Evolutionary conservation across 805 yeast species (phyloP).

Genomic region (Metschnikowia santaceciliae): DNA sequence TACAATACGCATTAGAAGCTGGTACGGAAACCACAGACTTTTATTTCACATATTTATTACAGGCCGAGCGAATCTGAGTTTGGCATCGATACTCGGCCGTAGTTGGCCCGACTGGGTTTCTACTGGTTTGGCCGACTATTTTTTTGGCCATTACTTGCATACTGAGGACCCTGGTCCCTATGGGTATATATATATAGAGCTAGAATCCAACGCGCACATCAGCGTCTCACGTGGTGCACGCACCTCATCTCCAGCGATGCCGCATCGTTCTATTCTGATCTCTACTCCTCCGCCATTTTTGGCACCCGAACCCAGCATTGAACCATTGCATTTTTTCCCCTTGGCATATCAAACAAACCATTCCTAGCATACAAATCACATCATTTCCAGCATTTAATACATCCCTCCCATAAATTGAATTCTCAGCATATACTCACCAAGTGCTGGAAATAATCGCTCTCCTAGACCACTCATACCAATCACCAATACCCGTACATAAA

Average conservation of each 20-base stretch:
- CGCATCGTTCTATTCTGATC: neutral
- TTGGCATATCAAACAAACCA: neutral
- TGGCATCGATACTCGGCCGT: neutral
- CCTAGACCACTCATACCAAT: no score
- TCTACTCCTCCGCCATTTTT: neutral
- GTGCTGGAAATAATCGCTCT: neutral
- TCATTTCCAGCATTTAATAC: no score
- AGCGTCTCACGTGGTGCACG: slow-evolving; percentile 3
- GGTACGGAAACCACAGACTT: neutral
- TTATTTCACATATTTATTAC: neutral
- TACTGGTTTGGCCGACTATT: neutral
- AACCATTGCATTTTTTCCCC: neutral
- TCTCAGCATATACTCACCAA: neutral
- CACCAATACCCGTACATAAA: no score
- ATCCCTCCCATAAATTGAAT: neutral
- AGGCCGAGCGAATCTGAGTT: neutral
- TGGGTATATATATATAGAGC: neutral
- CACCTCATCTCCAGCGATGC: slow-evolving; percentile 5
- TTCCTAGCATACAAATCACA: neutral
- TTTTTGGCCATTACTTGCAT: slow-evolving; percentile 2
- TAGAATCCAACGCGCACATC: slow-evolving; percentile 3
- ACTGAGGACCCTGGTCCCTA: neutral
- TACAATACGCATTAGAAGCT: neutral
- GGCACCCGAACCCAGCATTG: neutral
- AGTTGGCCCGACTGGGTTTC: no score